A percentile compares a stretch with the other conserved stretches of the same genome.
These are phyloP conservation scores for Abelmoschus esculentus DNA, from an alignment of 345 rosid genomes.

Conservation along the genomic window DNA sequence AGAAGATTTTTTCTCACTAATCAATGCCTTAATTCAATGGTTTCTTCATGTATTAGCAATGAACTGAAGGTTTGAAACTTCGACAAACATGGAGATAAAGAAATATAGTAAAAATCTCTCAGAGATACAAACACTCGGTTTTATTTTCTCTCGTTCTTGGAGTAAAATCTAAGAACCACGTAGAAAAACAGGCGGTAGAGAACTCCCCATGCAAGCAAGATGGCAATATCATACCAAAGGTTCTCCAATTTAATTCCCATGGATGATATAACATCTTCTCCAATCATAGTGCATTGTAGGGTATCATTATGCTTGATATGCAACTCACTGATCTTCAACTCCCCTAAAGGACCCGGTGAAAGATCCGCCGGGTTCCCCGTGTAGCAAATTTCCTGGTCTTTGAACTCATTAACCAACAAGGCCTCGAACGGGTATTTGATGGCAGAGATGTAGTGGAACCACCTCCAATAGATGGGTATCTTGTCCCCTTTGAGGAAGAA, in stretches of 20 bases:
- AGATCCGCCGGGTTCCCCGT: constrained; percentile 24
- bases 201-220: constrained; percentile 60
- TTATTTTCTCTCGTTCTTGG: constrained; percentile 50
- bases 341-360: constrained; percentile 53
- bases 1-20: too few species aligned
- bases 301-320: background rate
- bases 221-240: constrained; percentile 39
- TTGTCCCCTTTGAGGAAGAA: constrained; percentile 40
- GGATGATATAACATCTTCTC: constrained; percentile 40
- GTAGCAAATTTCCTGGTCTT: constrained; percentile 28
- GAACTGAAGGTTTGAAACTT: too few species aligned
- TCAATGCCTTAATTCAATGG: background rate
- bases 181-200: constrained; percentile 49
- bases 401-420: constrained; percentile 43
- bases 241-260: constrained; percentile 38
- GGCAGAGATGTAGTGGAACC: constrained; percentile 61
- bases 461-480: constrained; percentile 46
- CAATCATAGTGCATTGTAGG: constrained; percentile 26
- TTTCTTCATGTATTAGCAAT: background rate
- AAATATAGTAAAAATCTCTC: too few species aligned
- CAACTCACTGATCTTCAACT: constrained; percentile 19
- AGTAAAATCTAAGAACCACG: constrained; percentile 44
- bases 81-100: too few species aligned
- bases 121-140: too few species aligned
- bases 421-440: constrained; percentile 66